These are phyloP conservation scores for Lasiosphaeriaceae sp. DNA, from an alignment of 495 filamentous ascomycete species.

Conservation along the genomic window DNA sequence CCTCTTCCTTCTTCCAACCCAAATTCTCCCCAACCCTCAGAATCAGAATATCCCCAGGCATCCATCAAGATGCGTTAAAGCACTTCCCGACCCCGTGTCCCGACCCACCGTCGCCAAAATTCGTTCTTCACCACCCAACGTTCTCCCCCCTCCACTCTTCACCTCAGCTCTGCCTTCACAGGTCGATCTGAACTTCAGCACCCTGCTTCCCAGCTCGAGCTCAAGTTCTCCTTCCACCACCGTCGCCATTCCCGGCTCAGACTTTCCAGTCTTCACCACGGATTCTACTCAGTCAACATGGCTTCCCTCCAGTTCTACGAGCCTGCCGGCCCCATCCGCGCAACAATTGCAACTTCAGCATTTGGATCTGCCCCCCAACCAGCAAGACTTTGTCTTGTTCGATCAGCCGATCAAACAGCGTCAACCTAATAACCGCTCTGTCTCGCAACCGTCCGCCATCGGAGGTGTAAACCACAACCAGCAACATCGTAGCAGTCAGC, in stretches of 20 bases:
- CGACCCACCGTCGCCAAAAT: conserved; percentile 39
- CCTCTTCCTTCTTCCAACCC: conserved; percentile 23
- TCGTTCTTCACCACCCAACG: conserved; percentile 35
- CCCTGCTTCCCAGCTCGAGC: conserved; percentile 46
- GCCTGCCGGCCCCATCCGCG: conserved; percentile 56
- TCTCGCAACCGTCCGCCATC: conserved; percentile 35
- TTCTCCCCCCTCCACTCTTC: conserved; percentile 40
- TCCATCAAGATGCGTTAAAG: conserved; percentile 38
- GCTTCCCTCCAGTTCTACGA: conserved; percentile 56
- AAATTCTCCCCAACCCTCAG: conserved; percentile 13
- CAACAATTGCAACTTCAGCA: conserved; percentile 44
- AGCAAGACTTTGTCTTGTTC: conserved; percentile 57
- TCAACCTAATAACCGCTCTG: conserved; percentile 45
- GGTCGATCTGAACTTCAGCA: conserved; percentile 54
- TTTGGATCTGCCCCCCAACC: conserved; percentile 35
- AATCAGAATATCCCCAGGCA: conserved; percentile 22
- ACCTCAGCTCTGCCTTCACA: conserved; percentile 48
- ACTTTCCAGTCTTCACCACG: conserved; percentile 58
- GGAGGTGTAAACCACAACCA: conserved; percentile 39
- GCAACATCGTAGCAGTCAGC: conserved; percentile 34
- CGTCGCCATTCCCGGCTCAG: conserved; percentile 49
- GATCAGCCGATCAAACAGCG: conserved; percentile 41
- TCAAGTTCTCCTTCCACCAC: conserved; percentile 42
- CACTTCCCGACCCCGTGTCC: conserved; percentile 11
- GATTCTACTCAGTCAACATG: conserved; percentile 55